Evolutionary conservation across 331 rosid genomes (phyloP), one percentile per base, ranked within the genome.

Genomic region (Erythrophleum ivorense): DNA sequence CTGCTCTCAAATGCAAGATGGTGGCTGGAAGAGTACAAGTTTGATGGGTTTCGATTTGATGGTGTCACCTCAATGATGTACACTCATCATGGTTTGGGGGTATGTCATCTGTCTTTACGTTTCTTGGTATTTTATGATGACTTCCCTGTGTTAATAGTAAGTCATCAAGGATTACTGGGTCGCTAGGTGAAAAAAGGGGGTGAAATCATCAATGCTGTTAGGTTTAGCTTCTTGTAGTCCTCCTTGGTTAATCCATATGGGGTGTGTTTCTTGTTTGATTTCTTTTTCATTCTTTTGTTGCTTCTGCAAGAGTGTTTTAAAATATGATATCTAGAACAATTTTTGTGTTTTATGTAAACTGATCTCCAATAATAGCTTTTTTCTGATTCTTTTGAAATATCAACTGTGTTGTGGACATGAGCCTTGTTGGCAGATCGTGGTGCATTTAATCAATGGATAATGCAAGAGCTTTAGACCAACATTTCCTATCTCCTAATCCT

Each of bases 11-110:
- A 91, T 77, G 97, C 97, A 79, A 88, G 97, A 87, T 91, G 97
- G 97, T 91, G 97, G 97, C 85, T 91, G 52, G 97, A 91, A 84
- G 97, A 91, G 67, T 90, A 79, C 86, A 91, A 90, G 84, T 91
- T 91, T 81, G 94, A 91, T 64, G 97, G 97, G 70, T 91, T 90
- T 87, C 88, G 97, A 83, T 91, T 91, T 82, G 97, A 91, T 77
- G 97, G 94, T 48, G 94, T 91, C 83, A 91, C 97, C 38, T 91
- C 97, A 80, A 90, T 91, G 97, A 91, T 91, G 97, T 91, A 71
- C 40, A 71, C 75, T 71, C 75, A 71, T 71, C 75, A 71, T 29
- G 75, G 75, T 13, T 71, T 71, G 58, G 75, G 75, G 75, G 75
- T 71, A 46, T 29, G 58, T 48, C 3, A 71, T 48, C 41, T 45